Percentiles rank a stretch among this genome's conserved stretches.
phyloP scores from a whole-genome alignment of 2,329 filamentous ascomycete species.

The Stagonosporopsis cucurbitacearum region DNA sequence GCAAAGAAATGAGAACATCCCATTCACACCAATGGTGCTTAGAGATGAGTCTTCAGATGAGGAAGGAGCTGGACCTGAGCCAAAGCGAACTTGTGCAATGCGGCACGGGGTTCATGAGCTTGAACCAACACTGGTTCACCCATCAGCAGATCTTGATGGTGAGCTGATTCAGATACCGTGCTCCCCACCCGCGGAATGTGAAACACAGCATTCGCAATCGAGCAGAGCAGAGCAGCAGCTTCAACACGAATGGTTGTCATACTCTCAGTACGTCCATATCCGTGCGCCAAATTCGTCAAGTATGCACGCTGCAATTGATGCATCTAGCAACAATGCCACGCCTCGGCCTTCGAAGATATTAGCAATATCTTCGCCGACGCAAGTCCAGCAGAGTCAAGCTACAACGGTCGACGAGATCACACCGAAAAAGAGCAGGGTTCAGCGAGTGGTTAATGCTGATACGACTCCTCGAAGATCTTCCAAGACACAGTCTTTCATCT shows the following conservation, averaged over 20 bases:
- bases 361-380: not conserved
- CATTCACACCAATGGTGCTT: slow-evolving; percentile 36
- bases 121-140: slow-evolving; percentile 12
- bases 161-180: slow-evolving; percentile 31
- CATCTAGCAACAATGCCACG: slow-evolving; percentile 37
- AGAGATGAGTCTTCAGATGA: slow-evolving; percentile 34
- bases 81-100: slow-evolving; percentile 13
- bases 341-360: slow-evolving; percentile 13
- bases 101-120: slow-evolving; percentile 1
- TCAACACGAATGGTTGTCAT: slow-evolving; percentile 39
- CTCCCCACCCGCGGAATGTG: slow-evolving; percentile 29
- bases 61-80: slow-evolving; percentile 7
- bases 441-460: slow-evolving; percentile 21
- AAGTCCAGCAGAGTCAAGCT: slow-evolving; percentile 36
- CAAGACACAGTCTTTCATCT: slow-evolving; percentile 28
- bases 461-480: slow-evolving; percentile 33
- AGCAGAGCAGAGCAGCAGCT: slow-evolving; percentile 45
- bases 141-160: slow-evolving; percentile 27
- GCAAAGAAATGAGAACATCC: slow-evolving; percentile 25
- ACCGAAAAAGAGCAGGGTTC: slow-evolving; percentile 24
- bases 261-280: slow-evolving; percentile 40
- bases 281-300: slow-evolving; percentile 32
- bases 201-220: slow-evolving; percentile 38
- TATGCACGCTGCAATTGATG: slow-evolving; percentile 35
- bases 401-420: slow-evolving; percentile 43